Evolutionary conservation across 2,329 filamentous ascomycete species (phyloP).

Genomic region (Sclerotinia glacialis): DNA sequence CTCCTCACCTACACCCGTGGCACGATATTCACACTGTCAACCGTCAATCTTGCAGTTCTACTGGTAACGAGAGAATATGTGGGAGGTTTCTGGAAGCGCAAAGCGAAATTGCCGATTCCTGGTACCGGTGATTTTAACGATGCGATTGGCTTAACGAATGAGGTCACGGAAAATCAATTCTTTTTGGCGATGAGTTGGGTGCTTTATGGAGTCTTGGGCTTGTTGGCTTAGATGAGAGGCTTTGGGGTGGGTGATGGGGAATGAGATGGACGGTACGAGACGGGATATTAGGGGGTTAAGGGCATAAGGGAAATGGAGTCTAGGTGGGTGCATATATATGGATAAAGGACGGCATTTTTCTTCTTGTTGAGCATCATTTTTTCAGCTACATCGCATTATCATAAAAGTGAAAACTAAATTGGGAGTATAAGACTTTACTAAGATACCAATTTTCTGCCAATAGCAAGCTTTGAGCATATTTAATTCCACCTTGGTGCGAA

Average conservation of each 20-base stretch:
- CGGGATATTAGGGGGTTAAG: too few relatives aligned
- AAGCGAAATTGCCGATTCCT: conserved; percentile 5
- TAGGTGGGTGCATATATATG: neutral
- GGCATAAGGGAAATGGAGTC: too few relatives aligned
- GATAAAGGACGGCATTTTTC: neutral
- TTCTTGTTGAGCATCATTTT: neutral
- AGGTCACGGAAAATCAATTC: neutral
- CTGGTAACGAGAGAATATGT: conserved; percentile 7
- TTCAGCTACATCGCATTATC: neutral
- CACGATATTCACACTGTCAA: neutral
- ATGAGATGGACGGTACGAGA: too few relatives aligned
- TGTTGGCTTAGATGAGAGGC: neutral
- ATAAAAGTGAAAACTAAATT: too few relatives aligned
- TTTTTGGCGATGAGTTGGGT: conserved; percentile 8
- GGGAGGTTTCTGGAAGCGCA: conserved; percentile 15
- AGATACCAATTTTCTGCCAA: neutral
- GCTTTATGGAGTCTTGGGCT: neutral
- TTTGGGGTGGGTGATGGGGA: neutral
- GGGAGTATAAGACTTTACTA: neutral
- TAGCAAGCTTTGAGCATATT: too few relatives aligned
- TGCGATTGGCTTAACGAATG: conserved; percentile 17
- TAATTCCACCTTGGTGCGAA: neutral
- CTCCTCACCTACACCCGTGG: neutral
- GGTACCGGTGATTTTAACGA: conserved; percentile 10
- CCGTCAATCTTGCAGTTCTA: neutral